These are phyloP conservation scores for Camillea tinctor DNA, from an alignment of 2,329 filamentous ascomycete genomes.

Conservation along the genomic window DNA sequence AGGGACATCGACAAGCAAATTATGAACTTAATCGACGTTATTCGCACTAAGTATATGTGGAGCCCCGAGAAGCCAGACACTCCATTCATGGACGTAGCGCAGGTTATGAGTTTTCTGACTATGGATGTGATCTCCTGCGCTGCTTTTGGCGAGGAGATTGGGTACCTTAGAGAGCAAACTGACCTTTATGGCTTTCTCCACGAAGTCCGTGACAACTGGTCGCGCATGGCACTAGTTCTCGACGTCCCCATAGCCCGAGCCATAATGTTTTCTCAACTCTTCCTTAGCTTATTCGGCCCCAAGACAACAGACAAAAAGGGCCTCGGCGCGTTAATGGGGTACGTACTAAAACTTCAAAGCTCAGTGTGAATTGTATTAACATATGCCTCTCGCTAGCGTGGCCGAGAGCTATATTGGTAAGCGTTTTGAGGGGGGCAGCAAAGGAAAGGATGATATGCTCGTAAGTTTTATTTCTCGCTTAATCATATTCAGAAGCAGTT, in stretches of 20 bases:
- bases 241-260: conserved; percentile 42
- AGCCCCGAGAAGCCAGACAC: background rate
- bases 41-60: conserved; percentile 24
- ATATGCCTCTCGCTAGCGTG: background rate
- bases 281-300: background rate
- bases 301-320: background rate
- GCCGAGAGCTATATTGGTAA: background rate
- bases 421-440: background rate
- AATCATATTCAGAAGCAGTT: background rate
- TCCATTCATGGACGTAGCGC: conserved; percentile 42
- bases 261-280: conserved; percentile 28
- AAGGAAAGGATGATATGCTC: background rate
- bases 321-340: background rate
- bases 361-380: background rate
- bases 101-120: conserved; percentile 47
- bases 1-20: conserved; percentile 45
- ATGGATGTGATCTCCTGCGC: conserved; percentile 51
- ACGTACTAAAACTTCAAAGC: background rate
- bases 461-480: background rate
- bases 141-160: conserved; percentile 48
- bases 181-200: conserved; percentile 45
- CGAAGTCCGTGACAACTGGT: conserved; percentile 36
- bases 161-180: conserved; percentile 41
- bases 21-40: conserved; percentile 39
- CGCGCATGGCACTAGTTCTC: conserved; percentile 37